Conservation (phyloP, 116 monocot species). For the Zostera marina region DNA sequence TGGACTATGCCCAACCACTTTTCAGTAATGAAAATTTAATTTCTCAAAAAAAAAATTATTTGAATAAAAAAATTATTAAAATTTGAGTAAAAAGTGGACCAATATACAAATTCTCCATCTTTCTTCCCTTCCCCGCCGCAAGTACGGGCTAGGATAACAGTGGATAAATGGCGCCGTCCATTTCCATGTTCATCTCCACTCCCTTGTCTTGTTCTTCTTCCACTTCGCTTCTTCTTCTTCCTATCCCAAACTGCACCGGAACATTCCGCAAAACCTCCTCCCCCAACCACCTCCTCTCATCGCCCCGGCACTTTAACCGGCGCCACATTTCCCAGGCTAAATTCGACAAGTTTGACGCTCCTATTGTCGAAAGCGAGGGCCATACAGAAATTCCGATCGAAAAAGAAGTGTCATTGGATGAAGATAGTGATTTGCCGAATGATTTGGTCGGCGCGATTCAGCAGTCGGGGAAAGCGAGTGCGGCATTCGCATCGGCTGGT, state of each 20-base stretch:
- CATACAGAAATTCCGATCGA: not conserved
- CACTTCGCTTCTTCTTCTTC: not conserved
- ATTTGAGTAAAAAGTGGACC: no score
- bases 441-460: slow-evolving; percentile 71
- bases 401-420: not conserved
- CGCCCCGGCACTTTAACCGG: not conserved
- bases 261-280: not conserved
- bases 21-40: no score
- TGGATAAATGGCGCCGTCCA: slow-evolving; percentile 3
- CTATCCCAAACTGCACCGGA: not conserved
- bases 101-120: no score
- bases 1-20: no score
- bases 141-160: no score
- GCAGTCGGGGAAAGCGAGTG: slow-evolving; percentile 58
- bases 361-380: not conserved
- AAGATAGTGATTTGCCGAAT: slow-evolving; percentile 60
- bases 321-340: not conserved
- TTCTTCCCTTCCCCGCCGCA: no score
- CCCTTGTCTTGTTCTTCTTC: not conserved
- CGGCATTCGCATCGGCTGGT: slow-evolving; percentile 42
- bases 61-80: no score
- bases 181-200: not conserved
- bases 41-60: no score
- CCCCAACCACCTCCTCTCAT: not conserved
- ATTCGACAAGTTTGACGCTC: slow-evolving; percentile 3